These are phyloP conservation scores for Brassica napus DNA, from an alignment of 345 rosid species.

Conservation along the genomic window DNA sequence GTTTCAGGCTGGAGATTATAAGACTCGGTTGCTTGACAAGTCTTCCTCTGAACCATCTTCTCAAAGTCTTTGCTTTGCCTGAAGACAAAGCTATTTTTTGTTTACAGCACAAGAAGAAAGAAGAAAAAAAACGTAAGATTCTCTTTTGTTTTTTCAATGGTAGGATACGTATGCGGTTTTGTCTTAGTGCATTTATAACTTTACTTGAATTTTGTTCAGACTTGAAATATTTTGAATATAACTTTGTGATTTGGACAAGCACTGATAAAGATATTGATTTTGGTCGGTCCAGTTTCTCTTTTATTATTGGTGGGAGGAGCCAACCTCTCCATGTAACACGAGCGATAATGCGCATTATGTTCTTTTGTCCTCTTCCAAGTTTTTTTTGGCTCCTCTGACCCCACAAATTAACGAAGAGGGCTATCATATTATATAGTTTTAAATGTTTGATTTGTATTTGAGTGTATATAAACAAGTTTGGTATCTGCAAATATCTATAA, in stretches of 20 bases:
- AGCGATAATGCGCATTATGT: conserved; percentile 36
- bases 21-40: conserved; percentile 56
- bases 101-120: not conserved
- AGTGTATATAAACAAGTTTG: not conserved
- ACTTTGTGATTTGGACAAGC: conserved; percentile 29
- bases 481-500: not conserved
- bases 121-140: not conserved
- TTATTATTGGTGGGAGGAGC: conserved; percentile 19
- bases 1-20: conserved; percentile 50
- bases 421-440: not conserved
- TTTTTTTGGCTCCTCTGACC: conserved; percentile 25
- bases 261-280: conserved; percentile 30
- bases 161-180: conserved; percentile 35
- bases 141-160: conserved; percentile 8
- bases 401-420: conserved; percentile 7
- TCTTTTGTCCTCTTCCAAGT: conserved; percentile 18
- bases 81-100: conserved; percentile 36
- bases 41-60: conserved; percentile 84
- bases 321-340: conserved; percentile 25
- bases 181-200: conserved; percentile 16
- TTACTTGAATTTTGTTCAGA: conserved; percentile 24
- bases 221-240: conserved; percentile 34
- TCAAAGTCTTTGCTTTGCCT: conserved; percentile 28
- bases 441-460: not conserved
- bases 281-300: conserved; percentile 17